Evolutionary conservation across 2,329 filamentous ascomycete species (phyloP).

Genomic region (Epichloe brachyelytri): DNA sequence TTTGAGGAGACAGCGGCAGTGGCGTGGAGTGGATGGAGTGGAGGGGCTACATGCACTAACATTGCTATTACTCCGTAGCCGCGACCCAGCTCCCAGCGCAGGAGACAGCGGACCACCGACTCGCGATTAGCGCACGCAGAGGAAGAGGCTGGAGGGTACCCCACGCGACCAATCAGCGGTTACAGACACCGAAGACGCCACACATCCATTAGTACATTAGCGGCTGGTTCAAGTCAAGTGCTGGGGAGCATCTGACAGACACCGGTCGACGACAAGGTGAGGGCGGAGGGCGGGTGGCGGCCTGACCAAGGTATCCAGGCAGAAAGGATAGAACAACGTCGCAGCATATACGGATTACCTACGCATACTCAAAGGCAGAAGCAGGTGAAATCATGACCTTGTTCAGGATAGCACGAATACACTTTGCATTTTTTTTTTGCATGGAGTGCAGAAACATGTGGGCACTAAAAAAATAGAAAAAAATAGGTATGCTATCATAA

Average conservation of each 20-base stretch:
- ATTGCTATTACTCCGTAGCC: background rate
- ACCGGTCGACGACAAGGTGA: no score
- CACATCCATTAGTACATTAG: conserved; percentile 9
- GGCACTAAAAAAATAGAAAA: no score
- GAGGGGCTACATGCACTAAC: background rate
- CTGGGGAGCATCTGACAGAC: background rate
- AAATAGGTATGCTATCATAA: no score
- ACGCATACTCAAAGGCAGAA: no score
- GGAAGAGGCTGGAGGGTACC: conserved; percentile 7
- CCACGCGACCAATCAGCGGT: conserved; percentile 20
- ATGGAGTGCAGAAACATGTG: no score
- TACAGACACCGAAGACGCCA: conserved; percentile 13
- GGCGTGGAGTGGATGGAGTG: background rate
- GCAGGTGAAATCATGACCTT: no score
- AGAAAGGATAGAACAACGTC: no score
- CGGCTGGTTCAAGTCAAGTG: background rate
- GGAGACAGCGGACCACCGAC: conserved; percentile 7
- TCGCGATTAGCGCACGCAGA: background rate
- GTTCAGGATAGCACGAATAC: no score
- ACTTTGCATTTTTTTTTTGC: no score
- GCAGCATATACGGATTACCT: no score
- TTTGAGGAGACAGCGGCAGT: background rate
- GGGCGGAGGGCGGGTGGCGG: no score
- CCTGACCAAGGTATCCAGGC: no score
- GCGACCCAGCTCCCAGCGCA: background rate